A percentile compares a stretch with the other conserved stretches of the same genome.
Conservation (phyloP, 176 grass and related monocot species). For the Phragmites australis region DNA sequence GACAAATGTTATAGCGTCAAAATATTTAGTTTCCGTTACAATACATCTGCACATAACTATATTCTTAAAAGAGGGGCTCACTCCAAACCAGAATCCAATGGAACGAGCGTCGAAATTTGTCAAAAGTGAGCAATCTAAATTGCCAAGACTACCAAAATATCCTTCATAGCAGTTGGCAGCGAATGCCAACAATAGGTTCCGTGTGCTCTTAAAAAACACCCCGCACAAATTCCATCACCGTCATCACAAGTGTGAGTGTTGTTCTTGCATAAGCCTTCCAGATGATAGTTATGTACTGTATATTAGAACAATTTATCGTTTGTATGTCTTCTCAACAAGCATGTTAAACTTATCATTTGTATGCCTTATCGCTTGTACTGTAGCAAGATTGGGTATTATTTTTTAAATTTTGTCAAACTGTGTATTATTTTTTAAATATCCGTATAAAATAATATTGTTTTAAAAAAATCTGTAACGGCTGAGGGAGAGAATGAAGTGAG, state of each 20-base stretch:
- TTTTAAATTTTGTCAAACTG: too few species aligned
- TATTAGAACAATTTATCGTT: not conserved
- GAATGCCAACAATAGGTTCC: not conserved
- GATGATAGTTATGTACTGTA: not conserved
- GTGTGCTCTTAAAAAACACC: conserved; percentile 9
- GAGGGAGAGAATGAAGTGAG: too few species aligned
- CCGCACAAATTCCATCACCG: conserved; percentile 26
- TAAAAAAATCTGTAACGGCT: too few species aligned
- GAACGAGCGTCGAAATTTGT: not conserved
- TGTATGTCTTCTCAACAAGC: not conserved
- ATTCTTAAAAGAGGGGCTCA: not conserved
- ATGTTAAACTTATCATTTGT: too few species aligned
- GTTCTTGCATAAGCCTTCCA: conserved; percentile 48
- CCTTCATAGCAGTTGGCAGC: not conserved
- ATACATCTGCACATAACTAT: too few species aligned
- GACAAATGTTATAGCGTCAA: too few species aligned
- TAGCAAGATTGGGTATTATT: too few species aligned
- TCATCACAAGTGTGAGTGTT: conserved; percentile 47
- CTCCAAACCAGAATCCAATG: not conserved
- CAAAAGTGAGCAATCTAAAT: conserved; percentile 7
- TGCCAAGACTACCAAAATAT: conserved; percentile 32
- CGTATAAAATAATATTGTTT: too few species aligned
- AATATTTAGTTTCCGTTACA: too few species aligned
- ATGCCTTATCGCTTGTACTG: too few species aligned
- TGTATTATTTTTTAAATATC: too few species aligned